These are phyloP conservation scores for Paramecium primaurelia DNA, from an alignment of 73 alveolate genomes.

Conservation along the genomic window DNA sequence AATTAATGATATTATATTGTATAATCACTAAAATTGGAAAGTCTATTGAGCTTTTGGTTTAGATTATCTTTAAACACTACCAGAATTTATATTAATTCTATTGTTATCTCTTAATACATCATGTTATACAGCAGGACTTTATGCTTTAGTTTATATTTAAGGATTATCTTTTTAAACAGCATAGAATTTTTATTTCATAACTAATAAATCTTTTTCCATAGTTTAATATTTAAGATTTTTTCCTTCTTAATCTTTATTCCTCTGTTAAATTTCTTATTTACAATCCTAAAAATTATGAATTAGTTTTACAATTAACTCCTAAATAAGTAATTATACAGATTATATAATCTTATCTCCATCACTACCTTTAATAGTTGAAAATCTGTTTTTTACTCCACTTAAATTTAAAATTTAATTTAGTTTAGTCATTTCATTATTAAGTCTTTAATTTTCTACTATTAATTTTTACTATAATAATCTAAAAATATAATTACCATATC, in stretches of 20 bases:
- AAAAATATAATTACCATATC: not conserved
- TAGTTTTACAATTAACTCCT: conserved; percentile 1
- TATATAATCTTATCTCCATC: conserved; percentile 33
- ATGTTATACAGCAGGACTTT: not conserved
- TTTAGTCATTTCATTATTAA: conserved; percentile 18
- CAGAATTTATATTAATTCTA: not conserved
- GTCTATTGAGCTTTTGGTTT: not conserved
- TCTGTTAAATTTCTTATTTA: conserved; percentile 24
- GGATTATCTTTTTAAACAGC: not conserved
- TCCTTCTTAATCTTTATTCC: conserved; percentile 36
- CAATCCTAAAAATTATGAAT: conserved; percentile 6
- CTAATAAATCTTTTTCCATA: conserved; percentile 39
- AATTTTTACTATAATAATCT: not conserved
- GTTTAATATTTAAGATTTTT: conserved; percentile 16
- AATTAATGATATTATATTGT: not conserved
- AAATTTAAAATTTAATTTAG: conserved; percentile 25
- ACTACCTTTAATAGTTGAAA: conserved; percentile 31
- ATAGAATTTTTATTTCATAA: conserved; percentile 24
- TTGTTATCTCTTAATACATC: conserved; percentile 8
- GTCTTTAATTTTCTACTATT: conserved; percentile 4
- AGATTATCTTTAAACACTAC: conserved; percentile 21
- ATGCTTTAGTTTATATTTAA: not conserved
- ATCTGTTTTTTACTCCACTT: conserved; percentile 37
- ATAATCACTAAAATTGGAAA: not conserved
- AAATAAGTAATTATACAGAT: not conserved